phyloP scores from a whole-genome alignment of 768 basidiomycete genomes.

The Boletus subparvulus region DNA sequence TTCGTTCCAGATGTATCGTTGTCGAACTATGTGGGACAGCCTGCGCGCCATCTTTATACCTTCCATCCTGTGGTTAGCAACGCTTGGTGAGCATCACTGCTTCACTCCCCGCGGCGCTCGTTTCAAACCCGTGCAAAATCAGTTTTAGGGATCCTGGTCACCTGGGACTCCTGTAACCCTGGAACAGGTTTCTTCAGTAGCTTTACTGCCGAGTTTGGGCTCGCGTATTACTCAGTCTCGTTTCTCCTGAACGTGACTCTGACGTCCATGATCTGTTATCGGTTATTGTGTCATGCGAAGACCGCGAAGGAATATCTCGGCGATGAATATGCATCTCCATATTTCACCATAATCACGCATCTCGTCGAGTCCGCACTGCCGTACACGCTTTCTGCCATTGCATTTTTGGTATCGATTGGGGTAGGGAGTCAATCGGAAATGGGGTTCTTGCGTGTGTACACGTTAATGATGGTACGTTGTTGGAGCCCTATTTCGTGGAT shows the following conservation, averaged over 20 bases:
- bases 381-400: conserved; percentile 6
- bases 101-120: background rate
- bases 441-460: background rate
- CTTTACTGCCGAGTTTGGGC: background rate
- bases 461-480: conserved; percentile 5
- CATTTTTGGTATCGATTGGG: conserved; percentile 1
- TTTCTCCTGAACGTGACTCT: conserved; percentile 4
- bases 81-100: conserved; percentile 9
- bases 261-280: conserved; percentile 9
- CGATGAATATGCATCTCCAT: background rate
- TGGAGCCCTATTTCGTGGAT: background rate
- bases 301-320: conserved; percentile 1
- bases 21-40: conserved; percentile 33
- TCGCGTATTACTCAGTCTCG: conserved; percentile 3
- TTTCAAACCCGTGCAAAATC: background rate
- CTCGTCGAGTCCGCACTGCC: conserved; percentile 14
- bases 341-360: conserved; percentile 2
- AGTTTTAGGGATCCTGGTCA: conserved; percentile 5
- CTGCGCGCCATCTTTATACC: conserved; percentile 7
- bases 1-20: conserved; percentile 36
- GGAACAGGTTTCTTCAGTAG: too few species aligned
- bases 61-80: conserved; percentile 10
- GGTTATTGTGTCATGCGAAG: background rate
- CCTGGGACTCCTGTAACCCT: background rate
- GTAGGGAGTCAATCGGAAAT: background rate